These are phyloP conservation scores for Calonectria pteridis DNA, from an alignment of 2,329 filamentous ascomycete genomes.

Conservation along the genomic window DNA sequence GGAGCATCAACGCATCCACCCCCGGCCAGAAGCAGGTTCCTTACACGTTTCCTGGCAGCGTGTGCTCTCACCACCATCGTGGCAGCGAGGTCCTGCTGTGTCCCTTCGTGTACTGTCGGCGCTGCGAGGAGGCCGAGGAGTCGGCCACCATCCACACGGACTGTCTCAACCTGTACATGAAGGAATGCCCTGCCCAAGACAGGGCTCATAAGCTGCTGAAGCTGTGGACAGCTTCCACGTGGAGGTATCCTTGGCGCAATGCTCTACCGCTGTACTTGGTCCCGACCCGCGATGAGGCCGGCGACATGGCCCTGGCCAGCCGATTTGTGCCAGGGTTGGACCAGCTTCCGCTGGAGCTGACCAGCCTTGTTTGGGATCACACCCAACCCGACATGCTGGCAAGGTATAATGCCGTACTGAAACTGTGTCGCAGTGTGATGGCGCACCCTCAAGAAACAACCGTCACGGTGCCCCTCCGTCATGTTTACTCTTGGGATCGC, in stretches of 20 bases:
- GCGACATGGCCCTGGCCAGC: not conserved
- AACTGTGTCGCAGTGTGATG: not conserved
- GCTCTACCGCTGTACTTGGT: not conserved
- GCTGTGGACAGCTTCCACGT: not conserved
- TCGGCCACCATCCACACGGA: slow-evolving; percentile 3
- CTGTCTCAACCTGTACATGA: not conserved
- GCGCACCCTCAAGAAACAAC: not conserved
- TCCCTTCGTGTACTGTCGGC: not conserved
- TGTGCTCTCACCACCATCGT: not conserved
- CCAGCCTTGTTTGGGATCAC: not conserved
- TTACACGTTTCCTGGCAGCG: not conserved
- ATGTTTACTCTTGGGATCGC: not conserved
- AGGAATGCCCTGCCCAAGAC: not conserved
- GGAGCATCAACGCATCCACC: not conserved
- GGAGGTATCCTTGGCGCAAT: slow-evolving; percentile 10
- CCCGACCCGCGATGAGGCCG: not conserved
- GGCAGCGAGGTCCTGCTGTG: not conserved
- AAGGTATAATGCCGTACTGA: slow-evolving; percentile 3
- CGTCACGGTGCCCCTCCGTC: not conserved
- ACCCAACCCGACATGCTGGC: not conserved
- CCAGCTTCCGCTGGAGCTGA: not conserved
- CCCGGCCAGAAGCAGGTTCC: not conserved
- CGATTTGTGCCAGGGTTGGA: not conserved
- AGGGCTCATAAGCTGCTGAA: not conserved
- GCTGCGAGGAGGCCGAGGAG: not conserved